Evolutionary conservation across 371 early-diverging fungal species (phyloP).

Genomic region (Mortierella sp.): DNA sequence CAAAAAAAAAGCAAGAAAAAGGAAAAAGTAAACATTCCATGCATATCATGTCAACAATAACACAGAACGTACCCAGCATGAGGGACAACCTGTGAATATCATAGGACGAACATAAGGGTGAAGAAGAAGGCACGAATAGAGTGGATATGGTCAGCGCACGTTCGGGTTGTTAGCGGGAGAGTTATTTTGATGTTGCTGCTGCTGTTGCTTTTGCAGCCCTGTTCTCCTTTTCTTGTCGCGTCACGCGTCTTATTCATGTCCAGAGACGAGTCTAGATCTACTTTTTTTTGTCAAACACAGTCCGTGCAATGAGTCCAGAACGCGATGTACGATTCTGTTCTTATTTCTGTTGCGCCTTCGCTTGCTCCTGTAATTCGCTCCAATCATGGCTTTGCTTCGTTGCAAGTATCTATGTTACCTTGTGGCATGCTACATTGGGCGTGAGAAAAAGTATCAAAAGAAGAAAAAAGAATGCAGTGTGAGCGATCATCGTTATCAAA

Average conservation of each 20-base stretch:
- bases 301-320: no score
- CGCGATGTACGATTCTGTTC: no score
- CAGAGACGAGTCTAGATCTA: no score
- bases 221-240: neutral
- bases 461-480: neutral
- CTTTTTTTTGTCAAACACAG: no score
- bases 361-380: neutral
- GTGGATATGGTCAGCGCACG: slow-evolving; percentile 17
- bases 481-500: slow-evolving; percentile 4
- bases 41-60: neutral
- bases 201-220: no score
- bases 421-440: slow-evolving; percentile 40
- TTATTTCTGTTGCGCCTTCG: no score
- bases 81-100: slow-evolving; percentile 46
- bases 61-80: slow-evolving; percentile 51
- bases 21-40: neutral
- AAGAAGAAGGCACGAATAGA: neutral
- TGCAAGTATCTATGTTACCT: slow-evolving; percentile 19
- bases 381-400: neutral
- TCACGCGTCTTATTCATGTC: slow-evolving; percentile 2
- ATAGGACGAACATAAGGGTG: neutral
- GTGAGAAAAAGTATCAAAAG: neutral
- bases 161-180: neutral
- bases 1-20: no score
- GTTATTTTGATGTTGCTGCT: neutral